Evolutionary conservation across 2,329 filamentous ascomycete genomes (phyloP).

Genomic region (Chalaropsis ovoidea): DNA sequence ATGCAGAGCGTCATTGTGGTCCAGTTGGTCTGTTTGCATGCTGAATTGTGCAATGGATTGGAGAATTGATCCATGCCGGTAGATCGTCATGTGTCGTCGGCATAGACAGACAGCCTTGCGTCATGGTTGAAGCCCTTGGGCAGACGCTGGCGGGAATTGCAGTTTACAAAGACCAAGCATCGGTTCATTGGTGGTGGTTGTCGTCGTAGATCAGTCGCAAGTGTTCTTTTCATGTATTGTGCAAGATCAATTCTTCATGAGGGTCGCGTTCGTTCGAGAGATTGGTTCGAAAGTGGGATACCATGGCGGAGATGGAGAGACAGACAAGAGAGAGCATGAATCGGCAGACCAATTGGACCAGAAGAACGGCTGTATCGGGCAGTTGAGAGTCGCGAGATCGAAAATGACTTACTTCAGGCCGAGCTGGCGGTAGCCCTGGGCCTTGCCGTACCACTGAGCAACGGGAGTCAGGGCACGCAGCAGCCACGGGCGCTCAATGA

Average conservation of each 20-base stretch:
- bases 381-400: conserved; percentile 1
- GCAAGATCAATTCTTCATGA: too few species aligned
- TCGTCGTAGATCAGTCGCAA: too few species aligned
- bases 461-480: conserved; percentile 55
- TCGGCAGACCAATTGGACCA: conserved; percentile 11
- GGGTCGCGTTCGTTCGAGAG: not conserved
- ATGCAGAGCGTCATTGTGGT: not conserved
- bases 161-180: too few species aligned
- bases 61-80: not conserved
- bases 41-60: not conserved
- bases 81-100: not conserved
- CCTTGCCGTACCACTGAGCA: conserved; percentile 79
- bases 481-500: conserved; percentile 80
- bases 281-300: not conserved
- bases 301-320: not conserved
- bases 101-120: not conserved
- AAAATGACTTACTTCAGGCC: conserved; percentile 58
- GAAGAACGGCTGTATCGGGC: not conserved
- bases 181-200: too few species aligned
- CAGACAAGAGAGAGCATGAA: not conserved
- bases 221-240: too few species aligned
- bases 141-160: too few species aligned
- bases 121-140: too few species aligned
- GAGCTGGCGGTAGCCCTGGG: conserved; percentile 84
- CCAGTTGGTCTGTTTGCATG: not conserved